Conservation (phyloP, 164 flowering plant genomes). For the Umbilicus rupestris region DNA sequence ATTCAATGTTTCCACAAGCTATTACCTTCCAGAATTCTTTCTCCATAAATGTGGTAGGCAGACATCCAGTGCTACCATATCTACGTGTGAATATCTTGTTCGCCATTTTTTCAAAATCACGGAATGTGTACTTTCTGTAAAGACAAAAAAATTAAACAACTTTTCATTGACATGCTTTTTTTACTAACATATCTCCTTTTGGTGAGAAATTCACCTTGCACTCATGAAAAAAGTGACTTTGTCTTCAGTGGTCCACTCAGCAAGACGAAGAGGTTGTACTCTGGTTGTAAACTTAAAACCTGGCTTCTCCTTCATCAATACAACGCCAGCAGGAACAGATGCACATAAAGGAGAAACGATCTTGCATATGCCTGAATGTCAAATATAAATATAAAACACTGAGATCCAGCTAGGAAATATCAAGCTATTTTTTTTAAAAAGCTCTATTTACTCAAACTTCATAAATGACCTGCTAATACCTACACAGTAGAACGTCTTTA, state of each 20-base stretch:
- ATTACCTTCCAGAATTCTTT: constrained; percentile 98
- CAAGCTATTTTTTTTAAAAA: background rate
- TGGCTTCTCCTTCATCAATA: constrained; percentile 79
- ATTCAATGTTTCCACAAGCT: constrained; percentile 78
- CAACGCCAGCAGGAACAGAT: constrained; percentile 90
- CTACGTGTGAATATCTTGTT: constrained; percentile 92
- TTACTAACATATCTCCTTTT: background rate
- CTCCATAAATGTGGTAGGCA: constrained; percentile 78
- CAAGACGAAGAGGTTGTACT: constrained; percentile 91
- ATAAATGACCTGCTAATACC: background rate
- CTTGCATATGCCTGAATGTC: constrained; percentile 80
- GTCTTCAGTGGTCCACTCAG: constrained; percentile 90
- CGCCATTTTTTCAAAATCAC: constrained; percentile 97
- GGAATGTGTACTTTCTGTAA: constrained; percentile 88
- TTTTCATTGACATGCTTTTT: background rate
- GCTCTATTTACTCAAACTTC: background rate
- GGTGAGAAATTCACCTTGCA: constrained; percentile 50
- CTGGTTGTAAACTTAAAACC: constrained; percentile 91
- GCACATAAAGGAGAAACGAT: constrained; percentile 88
- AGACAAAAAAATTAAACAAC: background rate
- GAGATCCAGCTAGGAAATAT: background rate
- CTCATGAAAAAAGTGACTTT: constrained; percentile 90
- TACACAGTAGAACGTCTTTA: background rate
- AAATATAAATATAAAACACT: background rate
- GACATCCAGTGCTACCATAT: constrained; percentile 78